Evolutionary conservation across 1,284 basidiomycete species (phyloP), one percentile per base, ranked within the genome.

Genomic region (Ceratobasidium theobromae): DNA sequence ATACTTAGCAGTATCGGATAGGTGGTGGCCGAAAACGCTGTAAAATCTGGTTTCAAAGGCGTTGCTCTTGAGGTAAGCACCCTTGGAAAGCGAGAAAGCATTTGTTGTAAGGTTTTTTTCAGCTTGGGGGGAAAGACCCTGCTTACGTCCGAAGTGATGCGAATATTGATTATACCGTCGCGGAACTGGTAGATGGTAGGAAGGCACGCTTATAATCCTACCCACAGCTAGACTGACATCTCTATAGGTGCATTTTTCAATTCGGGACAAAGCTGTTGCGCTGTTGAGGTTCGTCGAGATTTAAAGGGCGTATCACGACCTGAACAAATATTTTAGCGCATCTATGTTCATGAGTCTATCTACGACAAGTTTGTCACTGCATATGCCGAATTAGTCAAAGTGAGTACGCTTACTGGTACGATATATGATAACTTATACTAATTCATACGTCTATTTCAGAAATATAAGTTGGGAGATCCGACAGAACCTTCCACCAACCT

Each of bases 101-200:
- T 14, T 33, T n/a, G 16, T 16, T 28, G 2, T 46, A 6, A 23
- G 4, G 25, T 23, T 25, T 30, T 53, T 69, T 30, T 72, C 79
- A 98, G 87, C 84, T 98, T 16, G 95, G 95, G 3, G 95, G 95
- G 1, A 98, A 98, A 77, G 95, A 98, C 74, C 93, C 95, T 5
- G 95, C 95, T 0, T 98, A 97, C 73, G 94, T 98, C 5, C 82
- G 93, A 30, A 77, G 82, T 0, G 95, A 98, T 73, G 94, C 89
- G 0, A 86, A 98, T 76, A 74, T 96, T 3, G 83, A 85, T 33
- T 97, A 90, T 74, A 89, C 93, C 0, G 89, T 87, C 1, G 83
- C 84, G 25, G 88, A 98, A 74, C 83, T 98, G 9, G 94, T 95
- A 1, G 95, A 98, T 77, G 95, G 94, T 84, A n/a, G n/a, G n/a